phyloP scores from a whole-genome alignment of 805 yeast genomes.

The Wickerhamomyces sydowiorum region DNA sequence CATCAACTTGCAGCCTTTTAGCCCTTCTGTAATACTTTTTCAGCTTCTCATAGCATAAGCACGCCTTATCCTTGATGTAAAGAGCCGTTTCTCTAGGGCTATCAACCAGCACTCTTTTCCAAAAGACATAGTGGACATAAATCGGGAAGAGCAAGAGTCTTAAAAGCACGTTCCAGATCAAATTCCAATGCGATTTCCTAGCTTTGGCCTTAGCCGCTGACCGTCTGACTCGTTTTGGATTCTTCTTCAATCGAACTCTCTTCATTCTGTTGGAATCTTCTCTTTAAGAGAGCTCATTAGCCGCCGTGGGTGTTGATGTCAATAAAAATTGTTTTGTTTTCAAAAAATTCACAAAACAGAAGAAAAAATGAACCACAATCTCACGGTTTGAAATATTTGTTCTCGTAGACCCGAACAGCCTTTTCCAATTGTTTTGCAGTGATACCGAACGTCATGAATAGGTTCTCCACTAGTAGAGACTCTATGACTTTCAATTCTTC shows the following conservation, averaged over 20 bases:
- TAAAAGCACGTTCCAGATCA: not conserved
- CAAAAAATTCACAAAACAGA: not conserved
- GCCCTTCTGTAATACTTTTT: constrained; percentile 5
- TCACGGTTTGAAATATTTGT: not conserved
- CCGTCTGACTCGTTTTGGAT: too few species aligned
- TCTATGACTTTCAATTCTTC: constrained; percentile 6
- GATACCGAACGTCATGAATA: constrained; percentile 7
- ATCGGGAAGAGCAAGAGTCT: constrained; percentile 4
- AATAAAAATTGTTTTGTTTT: not conserved
- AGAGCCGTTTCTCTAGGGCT: constrained; percentile 1
- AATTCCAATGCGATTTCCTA: not conserved
- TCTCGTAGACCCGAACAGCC: constrained; percentile 3
- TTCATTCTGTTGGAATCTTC: too few species aligned
- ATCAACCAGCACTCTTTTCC: constrained; percentile 1
- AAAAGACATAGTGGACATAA: constrained; percentile 2
- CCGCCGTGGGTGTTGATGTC: too few species aligned
- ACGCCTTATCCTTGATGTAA: not conserved
- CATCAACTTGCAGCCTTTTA: not conserved
- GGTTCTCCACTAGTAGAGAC: constrained; percentile 5
- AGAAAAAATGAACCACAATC: not conserved
- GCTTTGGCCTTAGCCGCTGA: not conserved
- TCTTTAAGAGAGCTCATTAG: not conserved
- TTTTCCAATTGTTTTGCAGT: constrained; percentile 3
- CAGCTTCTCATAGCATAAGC: not conserved
- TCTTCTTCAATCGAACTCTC: too few species aligned